Base-by-base conservation (phyloP, 2,329 filamentous ascomycete species). In the Pseudovirgaria hyperparasitica region DNA sequence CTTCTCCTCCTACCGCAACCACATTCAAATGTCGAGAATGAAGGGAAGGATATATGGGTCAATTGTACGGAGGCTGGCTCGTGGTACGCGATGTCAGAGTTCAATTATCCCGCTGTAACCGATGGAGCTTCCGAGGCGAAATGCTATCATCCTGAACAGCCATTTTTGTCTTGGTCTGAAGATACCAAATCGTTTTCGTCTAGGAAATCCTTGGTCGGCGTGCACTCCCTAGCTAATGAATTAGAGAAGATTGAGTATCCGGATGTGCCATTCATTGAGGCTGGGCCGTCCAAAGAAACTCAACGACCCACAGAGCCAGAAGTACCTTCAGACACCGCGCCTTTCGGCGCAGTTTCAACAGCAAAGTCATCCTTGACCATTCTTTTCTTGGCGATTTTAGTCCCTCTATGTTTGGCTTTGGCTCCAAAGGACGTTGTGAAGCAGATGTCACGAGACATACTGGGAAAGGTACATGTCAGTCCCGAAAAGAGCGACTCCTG, bases 51-150 rank as follows among this genome's bases (percentile, higher is more conserved):
- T 31, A 52, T 94, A 1, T 92, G 90, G 45, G 67, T 96, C 32
- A 93, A 94, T 48, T 78, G 77, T 39, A 94, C 86, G 2, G 72
- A 80, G 30, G 62, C 65, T n/a, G 87, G 86, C 16, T 80, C 81
- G 34, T 96, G 87, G 85, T 98, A 87, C 52, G 90, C 86, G 17
- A 68, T 96, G 56, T 94, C 87, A 2, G 87, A 92, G 31, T 67
- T 65, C 21, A 74, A 74, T 6, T 96, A 94, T 42, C 90, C 90
- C 4, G 67, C 87, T 7, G 82, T 93, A 16, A 77, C 86, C 13
- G 72, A 82, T 28, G 76, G 67, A 21, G 73, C 72, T 4, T 58
- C 63, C 14, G 55, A 60, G 35, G 72, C 73, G 6, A 54, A 63
- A 28, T 72, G 65, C 43, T 72, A 73, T 37, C 60, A 62, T 13